Conservation (phyloP, 495 filamentous ascomycete genomes). For the Xylaria grammica region DNA sequence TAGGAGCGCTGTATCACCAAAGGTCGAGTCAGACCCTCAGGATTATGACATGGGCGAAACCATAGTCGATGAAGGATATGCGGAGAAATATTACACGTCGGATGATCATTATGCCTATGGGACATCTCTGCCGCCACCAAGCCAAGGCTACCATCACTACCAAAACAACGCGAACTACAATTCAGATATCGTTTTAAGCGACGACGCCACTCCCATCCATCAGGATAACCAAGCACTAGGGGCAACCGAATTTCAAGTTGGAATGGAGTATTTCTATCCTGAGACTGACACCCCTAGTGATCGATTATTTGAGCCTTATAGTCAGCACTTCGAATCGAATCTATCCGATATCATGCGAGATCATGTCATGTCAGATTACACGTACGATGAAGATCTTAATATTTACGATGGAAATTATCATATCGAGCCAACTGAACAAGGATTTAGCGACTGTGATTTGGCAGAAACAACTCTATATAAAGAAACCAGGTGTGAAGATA, state of each 20-base stretch:
- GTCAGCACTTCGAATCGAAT: background rate
- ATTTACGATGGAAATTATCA: background rate
- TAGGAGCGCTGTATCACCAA: background rate
- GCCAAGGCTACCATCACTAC: slow-evolving; percentile 7
- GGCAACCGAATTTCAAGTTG: background rate
- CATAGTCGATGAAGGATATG: background rate
- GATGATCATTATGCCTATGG: background rate
- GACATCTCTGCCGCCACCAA: background rate
- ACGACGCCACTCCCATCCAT: background rate
- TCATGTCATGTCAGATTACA: slow-evolving; percentile 9
- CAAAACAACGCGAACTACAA: background rate
- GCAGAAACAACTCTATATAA: background rate
- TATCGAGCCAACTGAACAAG: background rate
- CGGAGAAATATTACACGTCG: background rate
- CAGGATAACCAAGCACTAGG: background rate
- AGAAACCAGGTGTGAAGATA: background rate
- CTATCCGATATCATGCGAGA: background rate
- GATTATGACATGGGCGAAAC: background rate
- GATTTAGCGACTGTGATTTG: background rate
- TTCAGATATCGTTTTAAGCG: background rate
- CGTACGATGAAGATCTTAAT: background rate
- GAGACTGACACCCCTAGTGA: background rate
- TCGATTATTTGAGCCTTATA: background rate
- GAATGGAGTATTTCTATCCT: background rate
- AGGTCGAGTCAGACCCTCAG: background rate